phyloP scores from a whole-genome alignment of 306 rosid genomes.

The Rubus parviflorus region DNA sequence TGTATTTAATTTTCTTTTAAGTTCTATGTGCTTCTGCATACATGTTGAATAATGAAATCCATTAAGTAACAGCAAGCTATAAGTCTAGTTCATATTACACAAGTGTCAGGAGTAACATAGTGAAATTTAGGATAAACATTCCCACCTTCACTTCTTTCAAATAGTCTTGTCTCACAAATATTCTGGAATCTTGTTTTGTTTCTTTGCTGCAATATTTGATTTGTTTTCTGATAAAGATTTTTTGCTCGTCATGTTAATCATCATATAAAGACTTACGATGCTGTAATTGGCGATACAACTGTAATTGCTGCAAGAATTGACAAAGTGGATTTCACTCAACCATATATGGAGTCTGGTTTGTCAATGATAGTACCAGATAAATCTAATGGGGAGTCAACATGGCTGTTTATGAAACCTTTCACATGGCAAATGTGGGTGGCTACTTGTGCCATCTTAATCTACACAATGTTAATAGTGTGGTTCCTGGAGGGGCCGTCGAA shows the following conservation, averaged over 20 bases:
- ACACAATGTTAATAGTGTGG: constrained; percentile 57
- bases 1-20: too few species aligned
- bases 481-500: constrained; percentile 47
- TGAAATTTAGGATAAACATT: too few species aligned
- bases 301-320: constrained; percentile 42
- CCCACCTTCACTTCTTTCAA: too few species aligned
- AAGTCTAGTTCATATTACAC: too few species aligned
- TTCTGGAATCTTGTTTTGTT: not conserved
- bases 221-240: not conserved
- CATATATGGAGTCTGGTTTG: constrained; percentile 64
- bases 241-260: constrained; percentile 15
- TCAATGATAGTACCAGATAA: constrained; percentile 52
- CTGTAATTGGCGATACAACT: constrained; percentile 56
- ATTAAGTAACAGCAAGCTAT: too few species aligned
- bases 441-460: constrained; percentile 38
- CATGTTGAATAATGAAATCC: too few species aligned
- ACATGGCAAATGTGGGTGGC: constrained; percentile 60
- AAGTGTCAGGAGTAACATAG: too few species aligned
- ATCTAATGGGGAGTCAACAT: constrained; percentile 29
- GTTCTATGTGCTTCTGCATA: too few species aligned
- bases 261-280: constrained; percentile 43
- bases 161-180: too few species aligned
- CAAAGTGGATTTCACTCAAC: constrained; percentile 58
- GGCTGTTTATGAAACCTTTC: constrained; percentile 66
- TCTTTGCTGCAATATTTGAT: not conserved